A percentile compares a stretch with the other conserved stretches of the same genome.
Conservation (phyloP, 805 yeast genomes). For the Metschnikowia borealis region DNA sequence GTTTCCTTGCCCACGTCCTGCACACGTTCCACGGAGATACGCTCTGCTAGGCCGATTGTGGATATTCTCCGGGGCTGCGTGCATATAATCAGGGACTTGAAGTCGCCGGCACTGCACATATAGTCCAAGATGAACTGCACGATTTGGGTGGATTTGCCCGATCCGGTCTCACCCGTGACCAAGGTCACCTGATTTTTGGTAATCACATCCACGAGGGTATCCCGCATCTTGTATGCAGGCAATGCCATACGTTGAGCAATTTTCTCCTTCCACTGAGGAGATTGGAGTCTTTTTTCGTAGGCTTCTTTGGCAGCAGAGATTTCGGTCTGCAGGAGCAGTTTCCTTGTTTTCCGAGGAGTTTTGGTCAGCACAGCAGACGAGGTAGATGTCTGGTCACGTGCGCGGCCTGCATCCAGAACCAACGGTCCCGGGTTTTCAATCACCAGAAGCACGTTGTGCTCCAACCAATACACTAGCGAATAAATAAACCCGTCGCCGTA, state of each 20-base stretch:
- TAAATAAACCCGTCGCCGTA: constrained; percentile 71
- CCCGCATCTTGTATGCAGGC: constrained; percentile 81
- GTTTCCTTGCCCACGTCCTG: constrained; percentile 65
- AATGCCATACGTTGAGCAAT: constrained; percentile 43
- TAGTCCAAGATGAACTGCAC: constrained; percentile 85
- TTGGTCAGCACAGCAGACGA: background rate
- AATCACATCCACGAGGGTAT: constrained; percentile 54
- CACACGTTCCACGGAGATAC: constrained; percentile 82
- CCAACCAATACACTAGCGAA: constrained; percentile 73
- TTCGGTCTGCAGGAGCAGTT: background rate
- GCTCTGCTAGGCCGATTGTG: constrained; percentile 88
- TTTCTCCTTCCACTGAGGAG: background rate
- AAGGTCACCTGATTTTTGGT: constrained; percentile 60
- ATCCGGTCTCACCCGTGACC: constrained; percentile 96
- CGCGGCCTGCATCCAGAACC: constrained; percentile 4
- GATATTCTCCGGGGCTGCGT: constrained; percentile 97
- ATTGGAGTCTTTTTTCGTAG: background rate
- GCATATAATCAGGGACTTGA: constrained; percentile 63
- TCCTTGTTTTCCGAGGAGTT: background rate
- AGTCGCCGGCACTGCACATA: constrained; percentile 46
- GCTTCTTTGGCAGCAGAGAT: background rate
- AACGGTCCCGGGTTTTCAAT: constrained; percentile 76
- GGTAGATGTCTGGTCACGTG: background rate
- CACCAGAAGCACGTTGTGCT: constrained; percentile 53
- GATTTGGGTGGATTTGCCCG: constrained; percentile 93